These are phyloP conservation scores for Fusarium illudens DNA, from an alignment of 2,329 filamentous ascomycete species.

Conservation along the genomic window DNA sequence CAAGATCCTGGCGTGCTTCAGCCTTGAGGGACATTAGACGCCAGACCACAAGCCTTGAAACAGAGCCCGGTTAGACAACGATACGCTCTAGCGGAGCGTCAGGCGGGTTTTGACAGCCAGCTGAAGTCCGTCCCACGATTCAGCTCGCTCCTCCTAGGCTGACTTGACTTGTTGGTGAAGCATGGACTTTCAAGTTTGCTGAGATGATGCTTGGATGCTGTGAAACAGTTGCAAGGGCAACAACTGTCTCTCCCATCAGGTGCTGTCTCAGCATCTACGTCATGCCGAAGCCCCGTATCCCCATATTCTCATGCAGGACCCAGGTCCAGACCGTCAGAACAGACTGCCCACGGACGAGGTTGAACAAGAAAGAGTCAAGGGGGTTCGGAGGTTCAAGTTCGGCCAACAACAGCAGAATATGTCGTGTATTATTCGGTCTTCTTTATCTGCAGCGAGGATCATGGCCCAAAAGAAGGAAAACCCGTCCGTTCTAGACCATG, in stretches of 20 bases:
- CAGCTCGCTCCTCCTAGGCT: constrained; percentile 20
- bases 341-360: not conserved
- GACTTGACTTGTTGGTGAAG: no score
- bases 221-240: constrained; percentile 20
- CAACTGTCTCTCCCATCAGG: constrained; percentile 5
- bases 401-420: not conserved
- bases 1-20: constrained; percentile 3
- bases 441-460: not conserved
- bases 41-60: constrained; percentile 23
- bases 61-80: constrained; percentile 10
- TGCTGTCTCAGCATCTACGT: constrained; percentile 28
- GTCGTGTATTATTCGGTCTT: not conserved
- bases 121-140: constrained; percentile 9
- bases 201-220: not conserved
- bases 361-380: not conserved
- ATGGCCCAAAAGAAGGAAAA: not conserved
- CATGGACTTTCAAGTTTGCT: constrained; percentile 7
- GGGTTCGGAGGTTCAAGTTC: not conserved
- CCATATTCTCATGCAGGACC: constrained; percentile 8
- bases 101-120: constrained; percentile 19
- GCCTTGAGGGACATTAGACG: not conserved
- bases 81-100: constrained; percentile 17
- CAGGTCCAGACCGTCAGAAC: constrained; percentile 14
- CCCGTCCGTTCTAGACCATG: constrained; percentile 23
- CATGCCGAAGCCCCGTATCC: constrained; percentile 25